These are phyloP conservation scores for Vitis hybrid DNA, from an alignment of 177 flowering plant genomes.

Conservation along the genomic window DNA sequence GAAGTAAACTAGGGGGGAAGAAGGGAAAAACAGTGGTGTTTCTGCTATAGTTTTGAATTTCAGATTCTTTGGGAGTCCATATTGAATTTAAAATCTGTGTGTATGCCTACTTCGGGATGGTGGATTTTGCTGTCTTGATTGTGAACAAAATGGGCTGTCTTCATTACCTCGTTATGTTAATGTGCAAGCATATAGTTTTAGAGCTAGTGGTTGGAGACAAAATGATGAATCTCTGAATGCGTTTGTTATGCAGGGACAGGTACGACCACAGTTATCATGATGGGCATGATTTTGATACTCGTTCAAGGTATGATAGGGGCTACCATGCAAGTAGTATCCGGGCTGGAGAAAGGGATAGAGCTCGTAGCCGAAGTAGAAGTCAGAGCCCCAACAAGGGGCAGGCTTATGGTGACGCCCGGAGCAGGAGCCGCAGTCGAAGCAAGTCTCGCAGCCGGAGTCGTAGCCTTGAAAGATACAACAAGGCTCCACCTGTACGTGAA, in stretches of 20 bases:
- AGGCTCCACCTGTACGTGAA: slow-evolving; percentile 15
- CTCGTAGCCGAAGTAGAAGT: slow-evolving; percentile 22
- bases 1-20: no score
- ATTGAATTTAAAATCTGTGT: no score
- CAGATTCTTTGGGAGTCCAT: no score
- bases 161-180: no score
- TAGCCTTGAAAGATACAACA: slow-evolving; percentile 34
- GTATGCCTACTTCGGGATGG: no score
- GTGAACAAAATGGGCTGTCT: no score
- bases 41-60: no score
- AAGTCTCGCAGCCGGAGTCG: slow-evolving; percentile 28
- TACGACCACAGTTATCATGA: slow-evolving; percentile 19
- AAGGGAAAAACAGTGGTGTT: no score
- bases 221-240: background rate
- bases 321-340: slow-evolving; percentile 10
- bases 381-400: slow-evolving; percentile 27
- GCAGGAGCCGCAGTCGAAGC: slow-evolving; percentile 8
- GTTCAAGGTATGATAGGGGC: slow-evolving; percentile 18
- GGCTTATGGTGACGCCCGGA: slow-evolving; percentile 22
- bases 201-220: no score
- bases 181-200: no score
- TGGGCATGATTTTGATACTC: slow-evolving; percentile 14
- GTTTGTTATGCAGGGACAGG: slow-evolving; percentile 14
- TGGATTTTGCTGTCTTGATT: no score
- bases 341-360: background rate